These are phyloP conservation scores for Domatiomyces catenatus DNA, from an alignment of 2,329 filamentous ascomycete genomes.

Conservation along the genomic window DNA sequence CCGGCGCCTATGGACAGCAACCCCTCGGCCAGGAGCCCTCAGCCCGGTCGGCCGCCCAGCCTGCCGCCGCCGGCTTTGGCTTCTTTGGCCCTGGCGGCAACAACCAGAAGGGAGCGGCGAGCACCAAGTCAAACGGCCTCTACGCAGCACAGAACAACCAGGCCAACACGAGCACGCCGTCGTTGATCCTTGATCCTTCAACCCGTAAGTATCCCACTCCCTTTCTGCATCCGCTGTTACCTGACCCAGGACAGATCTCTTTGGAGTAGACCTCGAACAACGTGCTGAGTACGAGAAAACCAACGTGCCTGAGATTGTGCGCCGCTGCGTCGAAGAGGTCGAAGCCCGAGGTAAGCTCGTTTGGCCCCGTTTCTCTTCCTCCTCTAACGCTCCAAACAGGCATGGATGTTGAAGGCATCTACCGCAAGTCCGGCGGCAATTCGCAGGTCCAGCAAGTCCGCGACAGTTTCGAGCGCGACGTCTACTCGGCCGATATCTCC, in stretches of 20 bases:
- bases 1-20: slow-evolving; percentile 50
- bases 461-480: slow-evolving; percentile 68
- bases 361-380: slow-evolving; percentile 2
- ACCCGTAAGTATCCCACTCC: slow-evolving; percentile 23
- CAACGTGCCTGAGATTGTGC: slow-evolving; percentile 79
- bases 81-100: slow-evolving; percentile 40
- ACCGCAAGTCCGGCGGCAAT: slow-evolving; percentile 89
- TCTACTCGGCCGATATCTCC: slow-evolving; percentile 59
- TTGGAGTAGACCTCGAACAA: slow-evolving; percentile 76
- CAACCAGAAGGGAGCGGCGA: slow-evolving; percentile 28
- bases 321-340: slow-evolving; percentile 89
- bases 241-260: slow-evolving; percentile 39
- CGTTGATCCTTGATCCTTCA: slow-evolving; percentile 24
- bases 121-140: slow-evolving; percentile 17
- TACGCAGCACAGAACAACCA: slow-evolving; percentile 27
- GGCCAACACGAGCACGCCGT: slow-evolving; percentile 29
- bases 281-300: slow-evolving; percentile 78
- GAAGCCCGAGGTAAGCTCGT: slow-evolving; percentile 57
- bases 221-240: slow-evolving; percentile 1
- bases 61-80: slow-evolving; percentile 45
- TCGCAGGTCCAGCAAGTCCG: slow-evolving; percentile 82
- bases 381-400: slow-evolving; percentile 22
- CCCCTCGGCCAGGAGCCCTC: slow-evolving; percentile 19
- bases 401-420: slow-evolving; percentile 95
- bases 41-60: slow-evolving; percentile 20